Evolutionary conservation across 1,284 basidiomycete species (phyloP), one percentile per base, ranked within the genome.

Genomic region (Phellinidium pouzarii): DNA sequence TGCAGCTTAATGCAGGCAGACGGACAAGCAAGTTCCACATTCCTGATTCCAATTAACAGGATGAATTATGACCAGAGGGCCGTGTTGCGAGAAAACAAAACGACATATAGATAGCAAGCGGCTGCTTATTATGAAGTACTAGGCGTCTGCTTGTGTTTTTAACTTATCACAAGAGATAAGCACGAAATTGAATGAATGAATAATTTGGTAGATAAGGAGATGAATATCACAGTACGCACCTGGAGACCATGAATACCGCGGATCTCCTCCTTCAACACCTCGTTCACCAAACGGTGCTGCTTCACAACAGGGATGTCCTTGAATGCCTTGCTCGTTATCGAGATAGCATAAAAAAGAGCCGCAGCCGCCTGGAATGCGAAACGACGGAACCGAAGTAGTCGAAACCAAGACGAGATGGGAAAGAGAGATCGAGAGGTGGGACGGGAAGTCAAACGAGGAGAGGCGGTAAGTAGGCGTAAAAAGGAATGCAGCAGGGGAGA

Each of bases 281-380:
- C 78, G 27, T 91, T 96, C 49, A 99, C 93, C 42, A 98, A 72
- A 58, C 85, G 81, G 70, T 99, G 95, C 67, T 98, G 95, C 73
- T 97, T 96, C 58, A 99, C 81, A 31, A 84, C 89, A 0, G 89
- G 70, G 31, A 98, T 68, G 12, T 88, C 95, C 59, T 87, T 84
- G 77, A 99, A 99, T 1, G 78, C 78, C 17, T 82, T 71, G 54
- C 91, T 93, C 3, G 87, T 81, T 57, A 99, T 88, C 36, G 82
- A 78, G 59, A 99, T 96, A 37, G 93, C 90, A 65, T 96, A 99
- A 71, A 99, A n/a, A 99, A 2, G 87, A 80, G 9, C 95, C 96
- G 65, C 95, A 99, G 26, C 95, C 95, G 52, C 94, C 94, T 95
- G 31, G 31, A 14, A 34, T 34, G 9, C 14, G 3, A 3, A 27